These are phyloP conservation scores for Talaromyces verruculosus DNA, from an alignment of 2,329 filamentous ascomycete species.

Conservation along the genomic window DNA sequence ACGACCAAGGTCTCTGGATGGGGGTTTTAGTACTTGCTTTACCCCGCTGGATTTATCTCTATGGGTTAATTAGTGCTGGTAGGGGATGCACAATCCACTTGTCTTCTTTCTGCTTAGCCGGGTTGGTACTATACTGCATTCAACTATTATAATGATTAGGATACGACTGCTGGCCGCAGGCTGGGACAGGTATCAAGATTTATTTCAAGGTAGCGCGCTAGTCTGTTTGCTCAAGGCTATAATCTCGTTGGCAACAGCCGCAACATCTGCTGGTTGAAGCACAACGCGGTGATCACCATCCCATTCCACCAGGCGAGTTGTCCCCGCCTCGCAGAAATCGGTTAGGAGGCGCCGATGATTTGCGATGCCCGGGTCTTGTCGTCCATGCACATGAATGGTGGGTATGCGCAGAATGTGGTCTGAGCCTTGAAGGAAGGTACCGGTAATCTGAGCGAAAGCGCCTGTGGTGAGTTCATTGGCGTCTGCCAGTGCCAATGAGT, in stretches of 20 bases:
- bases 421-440: constrained; percentile 5
- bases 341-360: constrained; percentile 58
- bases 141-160: too few relatives aligned
- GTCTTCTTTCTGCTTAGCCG: not conserved
- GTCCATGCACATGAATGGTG: constrained; percentile 68
- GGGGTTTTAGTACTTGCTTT: not conserved
- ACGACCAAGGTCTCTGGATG: not conserved
- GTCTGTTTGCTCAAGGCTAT: constrained; percentile 49
- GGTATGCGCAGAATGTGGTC: constrained; percentile 57
- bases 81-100: not conserved
- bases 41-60: not conserved
- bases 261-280: constrained; percentile 66
- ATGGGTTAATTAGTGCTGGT: not conserved
- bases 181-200: not conserved
- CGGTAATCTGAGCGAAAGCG: constrained; percentile 14
- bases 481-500: constrained; percentile 15
- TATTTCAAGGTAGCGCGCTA: not conserved
- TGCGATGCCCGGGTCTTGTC: constrained; percentile 59
- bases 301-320: constrained; percentile 66
- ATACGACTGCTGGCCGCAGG: too few relatives aligned
- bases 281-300: constrained; percentile 70
- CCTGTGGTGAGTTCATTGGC: constrained; percentile 18
- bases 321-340: constrained; percentile 60
- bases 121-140: not conserved
- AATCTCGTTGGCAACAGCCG: constrained; percentile 55